Conservation (phyloP, 306 rosid genomes). For the Prinsepia uniflora region DNA sequence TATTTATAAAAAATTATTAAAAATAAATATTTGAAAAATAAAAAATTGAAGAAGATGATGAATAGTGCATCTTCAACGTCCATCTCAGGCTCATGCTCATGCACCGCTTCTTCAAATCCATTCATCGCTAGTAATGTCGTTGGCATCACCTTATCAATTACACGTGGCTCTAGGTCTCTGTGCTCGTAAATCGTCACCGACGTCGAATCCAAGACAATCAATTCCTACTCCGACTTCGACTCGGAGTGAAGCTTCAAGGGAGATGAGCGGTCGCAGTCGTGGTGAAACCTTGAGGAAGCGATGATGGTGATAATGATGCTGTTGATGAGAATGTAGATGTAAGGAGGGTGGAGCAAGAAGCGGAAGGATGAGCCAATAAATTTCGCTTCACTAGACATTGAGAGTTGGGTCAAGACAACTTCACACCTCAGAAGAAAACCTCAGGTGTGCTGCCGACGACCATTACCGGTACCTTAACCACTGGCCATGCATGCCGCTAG, state of each 20-base stretch:
- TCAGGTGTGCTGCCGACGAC: slow-evolving; percentile 31
- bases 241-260: not conserved
- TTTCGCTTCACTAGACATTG: too few species aligned
- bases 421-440: slow-evolving; percentile 48
- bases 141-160: slow-evolving; percentile 4
- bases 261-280: not conserved
- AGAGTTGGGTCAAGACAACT: slow-evolving; percentile 36
- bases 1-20: too few species aligned
- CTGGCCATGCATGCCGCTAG: slow-evolving; percentile 60
- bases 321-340: slow-evolving; percentile 57
- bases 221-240: slow-evolving; percentile 3
- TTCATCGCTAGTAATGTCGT: not conserved
- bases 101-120: too few species aligned
- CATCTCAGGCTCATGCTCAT: too few species aligned
- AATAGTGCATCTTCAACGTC: too few species aligned
- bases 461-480: slow-evolving; percentile 28
- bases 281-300: slow-evolving; percentile 53
- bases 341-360: slow-evolving; percentile 68
- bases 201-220: not conserved
- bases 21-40: too few species aligned
- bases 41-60: too few species aligned
- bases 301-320: slow-evolving; percentile 69
- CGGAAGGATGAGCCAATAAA: slow-evolving; percentile 38
- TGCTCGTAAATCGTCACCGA: slow-evolving; percentile 11
- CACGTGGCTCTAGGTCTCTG: slow-evolving; percentile 15